phyloP scores from a whole-genome alignment of 2,329 filamentous ascomycete species.

The Aspergillus tubingensis region DNA sequence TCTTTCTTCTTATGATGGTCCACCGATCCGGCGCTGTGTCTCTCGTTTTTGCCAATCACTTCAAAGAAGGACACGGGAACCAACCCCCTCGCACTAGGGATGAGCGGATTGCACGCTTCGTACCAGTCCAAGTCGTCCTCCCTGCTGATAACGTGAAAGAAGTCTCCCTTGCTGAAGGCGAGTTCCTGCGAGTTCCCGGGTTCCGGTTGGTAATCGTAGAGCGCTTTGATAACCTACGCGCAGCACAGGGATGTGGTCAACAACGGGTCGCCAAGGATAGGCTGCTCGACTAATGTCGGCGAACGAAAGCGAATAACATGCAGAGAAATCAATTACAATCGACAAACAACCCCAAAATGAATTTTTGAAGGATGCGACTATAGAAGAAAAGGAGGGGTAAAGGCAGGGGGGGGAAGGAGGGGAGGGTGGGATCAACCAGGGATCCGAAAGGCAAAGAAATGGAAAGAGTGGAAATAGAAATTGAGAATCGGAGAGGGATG shows the following conservation, averaged over 20 bases:
- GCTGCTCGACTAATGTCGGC: conserved; percentile 11
- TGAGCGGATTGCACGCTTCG: conserved; percentile 92
- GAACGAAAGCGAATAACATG: conserved; percentile 2
- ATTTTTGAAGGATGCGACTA: conserved; percentile 1
- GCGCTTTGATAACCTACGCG: conserved; percentile 85
- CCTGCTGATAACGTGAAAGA: conserved; percentile 95
- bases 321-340: conserved; percentile 2
- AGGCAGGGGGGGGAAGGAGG: conserved; percentile 4
- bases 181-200: conserved; percentile 70
- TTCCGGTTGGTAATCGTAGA: conserved; percentile 86
- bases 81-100: conserved; percentile 80
- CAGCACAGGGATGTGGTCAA: conserved; percentile 24
- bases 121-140: conserved; percentile 97
- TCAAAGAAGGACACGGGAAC: conserved; percentile 96
- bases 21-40: conserved; percentile 75
- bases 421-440: conserved; percentile 1
- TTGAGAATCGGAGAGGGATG: conserved; percentile 4
- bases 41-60: conserved; percentile 83
- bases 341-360: background rate
- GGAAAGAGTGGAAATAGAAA: conserved; percentile 10
- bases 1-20: conserved; percentile 54
- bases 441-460: background rate
- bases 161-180: conserved; percentile 91
- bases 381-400: background rate
- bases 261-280: conserved; percentile 16